Evolutionary conservation across 2,329 filamentous ascomycete genomes (phyloP).

Genomic region (Xylaria sp.): DNA sequence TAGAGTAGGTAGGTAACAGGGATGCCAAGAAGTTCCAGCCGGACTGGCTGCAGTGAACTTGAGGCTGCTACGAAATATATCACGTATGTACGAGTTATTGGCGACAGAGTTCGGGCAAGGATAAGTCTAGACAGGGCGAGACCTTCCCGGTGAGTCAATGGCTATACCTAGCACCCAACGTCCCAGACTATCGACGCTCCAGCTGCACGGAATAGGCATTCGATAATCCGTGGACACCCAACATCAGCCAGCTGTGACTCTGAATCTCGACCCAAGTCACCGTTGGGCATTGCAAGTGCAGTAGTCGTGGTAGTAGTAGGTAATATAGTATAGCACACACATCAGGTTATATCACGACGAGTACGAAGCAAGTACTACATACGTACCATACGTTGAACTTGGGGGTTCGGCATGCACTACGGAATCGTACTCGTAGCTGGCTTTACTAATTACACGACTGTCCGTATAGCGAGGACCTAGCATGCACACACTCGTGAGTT

Average conservation of each 20-base stretch:
- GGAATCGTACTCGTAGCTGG: too few relatives aligned
- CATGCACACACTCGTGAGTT: too few relatives aligned
- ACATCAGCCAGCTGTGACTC: not conserved
- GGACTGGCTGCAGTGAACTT: not conserved
- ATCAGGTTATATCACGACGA: not conserved
- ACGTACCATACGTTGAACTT: too few relatives aligned
- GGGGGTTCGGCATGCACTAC: too few relatives aligned
- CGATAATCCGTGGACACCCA: not conserved
- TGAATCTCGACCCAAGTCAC: not conserved
- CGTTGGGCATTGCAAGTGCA: not conserved
- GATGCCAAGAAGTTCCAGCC: not conserved
- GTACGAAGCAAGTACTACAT: too few relatives aligned
- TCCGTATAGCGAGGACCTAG: too few relatives aligned
- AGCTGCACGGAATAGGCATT: not conserved
- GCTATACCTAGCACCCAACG: not conserved
- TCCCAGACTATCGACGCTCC: not conserved
- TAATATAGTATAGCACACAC: not conserved
- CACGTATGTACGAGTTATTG: not conserved
- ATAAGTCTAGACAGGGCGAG: constrained; percentile 14
- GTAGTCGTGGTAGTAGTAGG: too few relatives aligned
- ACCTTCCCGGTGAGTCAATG: constrained; percentile 9
- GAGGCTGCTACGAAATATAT: not conserved
- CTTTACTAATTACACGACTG: too few relatives aligned
- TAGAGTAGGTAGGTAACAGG: not conserved
- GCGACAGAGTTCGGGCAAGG: not conserved